phyloP scores from a whole-genome alignment of 2,329 filamentous ascomycete species.

The Phialocephala subalpina region DNA sequence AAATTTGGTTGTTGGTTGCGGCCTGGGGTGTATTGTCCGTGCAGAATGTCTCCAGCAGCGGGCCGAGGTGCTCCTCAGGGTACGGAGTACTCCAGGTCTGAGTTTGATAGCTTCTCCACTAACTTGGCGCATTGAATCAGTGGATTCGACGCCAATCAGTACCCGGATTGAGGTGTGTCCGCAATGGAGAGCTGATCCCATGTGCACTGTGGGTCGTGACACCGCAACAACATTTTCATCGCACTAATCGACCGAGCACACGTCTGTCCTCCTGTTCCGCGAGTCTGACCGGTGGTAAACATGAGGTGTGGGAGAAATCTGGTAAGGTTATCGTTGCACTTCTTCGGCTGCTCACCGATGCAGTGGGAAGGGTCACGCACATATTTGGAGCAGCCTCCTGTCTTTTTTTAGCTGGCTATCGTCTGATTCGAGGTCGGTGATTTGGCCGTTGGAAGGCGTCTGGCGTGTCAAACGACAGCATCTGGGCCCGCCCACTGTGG shows the following conservation, averaged over 20 bases:
- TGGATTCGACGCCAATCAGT: not conserved
- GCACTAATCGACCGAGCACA: not conserved
- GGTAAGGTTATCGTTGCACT: not conserved
- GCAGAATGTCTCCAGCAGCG: not conserved
- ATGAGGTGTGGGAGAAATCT: not conserved
- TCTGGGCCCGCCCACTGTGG: not conserved
- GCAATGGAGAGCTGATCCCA: not conserved
- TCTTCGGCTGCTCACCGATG: not conserved
- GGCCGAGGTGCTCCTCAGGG: not conserved
- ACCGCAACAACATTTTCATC: not conserved
- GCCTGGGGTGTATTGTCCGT: not conserved
- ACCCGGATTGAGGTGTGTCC: not conserved
- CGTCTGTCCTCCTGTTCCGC: not conserved
- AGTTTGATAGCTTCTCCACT: not conserved
- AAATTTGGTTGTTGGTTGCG: not conserved
- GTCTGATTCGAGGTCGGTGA: not conserved
- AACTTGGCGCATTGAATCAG: not conserved
- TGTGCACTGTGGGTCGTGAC: not conserved
- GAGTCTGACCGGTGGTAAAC: not conserved
- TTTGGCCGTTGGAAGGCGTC: not conserved
- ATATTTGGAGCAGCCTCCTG: not conserved
- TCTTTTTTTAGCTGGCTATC: not conserved
- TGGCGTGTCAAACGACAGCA: not conserved
- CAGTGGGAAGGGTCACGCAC: slow-evolving; percentile 2
- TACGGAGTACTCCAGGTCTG: not conserved